These are phyloP conservation scores for Barnettozyma californica DNA, from an alignment of 805 yeast genomes.

Conservation along the genomic window DNA sequence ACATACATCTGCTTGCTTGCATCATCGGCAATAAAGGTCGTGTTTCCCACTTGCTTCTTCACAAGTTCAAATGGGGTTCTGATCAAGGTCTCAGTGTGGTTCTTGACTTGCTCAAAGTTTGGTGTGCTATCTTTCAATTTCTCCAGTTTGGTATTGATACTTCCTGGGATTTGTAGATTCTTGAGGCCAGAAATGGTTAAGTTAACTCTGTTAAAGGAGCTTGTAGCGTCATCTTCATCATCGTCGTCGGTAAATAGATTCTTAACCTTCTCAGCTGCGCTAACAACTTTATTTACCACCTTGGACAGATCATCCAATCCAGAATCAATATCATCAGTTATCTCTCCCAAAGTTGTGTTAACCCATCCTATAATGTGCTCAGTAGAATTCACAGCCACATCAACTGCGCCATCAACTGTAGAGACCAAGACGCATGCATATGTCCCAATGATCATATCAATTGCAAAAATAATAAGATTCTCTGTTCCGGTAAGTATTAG, in stretches of 20 bases:
- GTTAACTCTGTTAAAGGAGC: constrained; percentile 42
- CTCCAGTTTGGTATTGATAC: constrained; percentile 55
- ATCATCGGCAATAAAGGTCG: constrained; percentile 18
- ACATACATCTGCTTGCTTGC: constrained; percentile 29
- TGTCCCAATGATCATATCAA: constrained; percentile 79
- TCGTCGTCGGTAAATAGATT: constrained; percentile 48
- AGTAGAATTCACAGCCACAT: constrained; percentile 69
- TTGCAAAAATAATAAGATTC: constrained; percentile 51
- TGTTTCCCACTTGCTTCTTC: constrained; percentile 34
- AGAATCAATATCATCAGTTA: constrained; percentile 58
- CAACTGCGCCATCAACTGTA: constrained; percentile 65
- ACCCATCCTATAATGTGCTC: constrained; percentile 55
- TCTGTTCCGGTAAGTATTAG: constrained; percentile 53
- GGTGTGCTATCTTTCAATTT: constrained; percentile 51
- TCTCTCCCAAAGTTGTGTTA: constrained; percentile 48
- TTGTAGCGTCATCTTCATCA: constrained; percentile 24
- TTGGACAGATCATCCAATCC: constrained; percentile 59
- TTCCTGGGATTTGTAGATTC: constrained; percentile 58
- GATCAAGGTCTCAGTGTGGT: constrained; percentile 49
- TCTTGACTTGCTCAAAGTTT: constrained; percentile 57
- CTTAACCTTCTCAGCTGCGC: constrained; percentile 47
- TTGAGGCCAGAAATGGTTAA: constrained; percentile 51
- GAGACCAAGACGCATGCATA: constrained; percentile 78
- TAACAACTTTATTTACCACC: constrained; percentile 50
- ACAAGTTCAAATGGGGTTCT: constrained; percentile 54